These are phyloP conservation scores for Solanum chacoense DNA, from an alignment of 305 asterid genomes.

Conservation along the genomic window DNA sequence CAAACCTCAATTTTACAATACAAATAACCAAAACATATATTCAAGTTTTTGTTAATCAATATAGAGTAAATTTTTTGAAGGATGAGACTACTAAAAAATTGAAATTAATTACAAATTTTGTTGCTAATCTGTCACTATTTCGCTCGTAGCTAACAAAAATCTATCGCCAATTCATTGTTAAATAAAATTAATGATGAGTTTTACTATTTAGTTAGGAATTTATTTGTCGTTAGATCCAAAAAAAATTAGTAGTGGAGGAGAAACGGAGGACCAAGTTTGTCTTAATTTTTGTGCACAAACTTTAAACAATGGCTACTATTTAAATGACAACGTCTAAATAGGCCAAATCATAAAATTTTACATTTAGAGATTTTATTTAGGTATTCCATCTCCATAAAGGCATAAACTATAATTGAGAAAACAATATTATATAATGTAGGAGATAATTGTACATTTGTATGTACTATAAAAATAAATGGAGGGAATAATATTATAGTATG, in stretches of 20 bases:
- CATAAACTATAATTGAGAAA: neutral
- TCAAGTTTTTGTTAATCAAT: neutral
- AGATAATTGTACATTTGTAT: neutral
- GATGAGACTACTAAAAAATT: neutral
- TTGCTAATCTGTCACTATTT: neutral
- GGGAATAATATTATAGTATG: neutral
- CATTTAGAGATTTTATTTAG: neutral
- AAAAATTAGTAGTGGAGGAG: neutral
- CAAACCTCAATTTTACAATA: neutral
- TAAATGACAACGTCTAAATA: neutral
- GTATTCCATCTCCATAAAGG: neutral
- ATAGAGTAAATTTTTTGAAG: no score
- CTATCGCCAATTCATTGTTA: neutral
- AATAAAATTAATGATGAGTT: no score
- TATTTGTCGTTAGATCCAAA: neutral
- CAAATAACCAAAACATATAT: neutral
- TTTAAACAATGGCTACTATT: neutral
- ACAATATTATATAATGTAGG: neutral
- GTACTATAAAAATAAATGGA: neutral
- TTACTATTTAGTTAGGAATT: neutral
- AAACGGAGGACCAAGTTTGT: neutral
- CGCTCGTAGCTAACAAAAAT: neutral
- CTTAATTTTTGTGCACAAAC: neutral
- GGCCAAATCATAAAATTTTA: neutral
- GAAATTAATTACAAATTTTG: neutral